Conservation (phyloP, 1,139 yeast genomes). For the Taphrina communis region DNA sequence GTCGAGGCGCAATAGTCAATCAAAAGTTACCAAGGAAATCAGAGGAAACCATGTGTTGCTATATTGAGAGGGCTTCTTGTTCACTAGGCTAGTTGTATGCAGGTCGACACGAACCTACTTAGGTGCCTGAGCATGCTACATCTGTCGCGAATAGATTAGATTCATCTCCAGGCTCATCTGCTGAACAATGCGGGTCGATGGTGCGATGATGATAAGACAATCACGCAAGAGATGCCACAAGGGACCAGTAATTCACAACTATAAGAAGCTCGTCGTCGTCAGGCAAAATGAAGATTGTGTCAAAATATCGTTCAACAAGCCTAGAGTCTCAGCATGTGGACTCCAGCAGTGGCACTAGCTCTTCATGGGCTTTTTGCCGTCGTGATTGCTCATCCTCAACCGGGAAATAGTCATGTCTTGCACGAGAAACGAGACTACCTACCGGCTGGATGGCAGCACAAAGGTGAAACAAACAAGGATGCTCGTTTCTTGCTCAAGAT, state of each 20-base stretch:
- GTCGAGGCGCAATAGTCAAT: too few species aligned
- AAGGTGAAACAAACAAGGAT: background rate
- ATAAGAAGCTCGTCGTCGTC: background rate
- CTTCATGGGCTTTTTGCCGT: background rate
- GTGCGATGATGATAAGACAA: conserved; percentile 2
- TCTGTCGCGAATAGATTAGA: too few species aligned
- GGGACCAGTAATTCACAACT: background rate
- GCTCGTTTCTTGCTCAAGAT: conserved; percentile 10
- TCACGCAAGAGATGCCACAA: background rate
- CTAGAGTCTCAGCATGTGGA: background rate
- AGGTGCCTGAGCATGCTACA: too few species aligned
- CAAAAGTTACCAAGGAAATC: too few species aligned
- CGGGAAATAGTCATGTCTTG: background rate
- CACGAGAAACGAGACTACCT: conserved; percentile 8
- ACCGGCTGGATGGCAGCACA: background rate
- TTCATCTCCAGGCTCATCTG: too few species aligned
- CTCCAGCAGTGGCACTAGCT: background rate
- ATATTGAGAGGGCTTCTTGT: too few species aligned
- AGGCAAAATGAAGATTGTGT: background rate
- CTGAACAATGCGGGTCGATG: background rate
- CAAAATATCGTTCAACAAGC: background rate
- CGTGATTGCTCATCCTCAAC: conserved; percentile 1
- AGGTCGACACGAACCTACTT: too few species aligned
- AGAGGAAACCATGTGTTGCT: too few species aligned
- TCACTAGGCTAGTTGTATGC: too few species aligned